Evolutionary conservation across 2,329 filamentous ascomycete species (phyloP).

Genomic region (Lecanosticta acicola): DNA sequence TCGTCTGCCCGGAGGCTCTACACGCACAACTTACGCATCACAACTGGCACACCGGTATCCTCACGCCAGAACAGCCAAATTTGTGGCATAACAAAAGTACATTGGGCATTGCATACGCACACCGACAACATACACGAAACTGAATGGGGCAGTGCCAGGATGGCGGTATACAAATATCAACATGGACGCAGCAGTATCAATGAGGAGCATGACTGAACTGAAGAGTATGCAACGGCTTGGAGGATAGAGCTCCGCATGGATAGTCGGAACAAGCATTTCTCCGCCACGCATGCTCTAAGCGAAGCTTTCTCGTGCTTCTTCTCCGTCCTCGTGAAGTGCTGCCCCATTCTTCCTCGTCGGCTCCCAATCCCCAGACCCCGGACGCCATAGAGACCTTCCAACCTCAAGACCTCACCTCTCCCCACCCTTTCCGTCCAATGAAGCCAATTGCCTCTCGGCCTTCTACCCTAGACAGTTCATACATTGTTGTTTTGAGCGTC

Average conservation of each 20-base stretch:
- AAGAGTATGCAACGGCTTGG: background rate
- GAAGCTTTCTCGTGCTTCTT: background rate
- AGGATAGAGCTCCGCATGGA: background rate
- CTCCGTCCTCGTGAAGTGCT: background rate
- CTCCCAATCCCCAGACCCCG: background rate
- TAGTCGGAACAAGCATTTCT: slow-evolving; percentile 1
- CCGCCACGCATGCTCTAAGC: background rate
- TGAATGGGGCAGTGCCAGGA: slow-evolving; percentile 1
- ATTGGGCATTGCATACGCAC: background rate
- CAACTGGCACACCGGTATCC: background rate
- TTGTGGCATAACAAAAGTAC: background rate
- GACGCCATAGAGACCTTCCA: background rate
- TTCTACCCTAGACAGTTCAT: background rate
- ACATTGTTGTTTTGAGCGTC: too few species aligned
- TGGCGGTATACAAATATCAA: background rate
- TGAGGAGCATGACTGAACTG: background rate
- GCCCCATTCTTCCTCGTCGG: background rate
- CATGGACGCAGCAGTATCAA: background rate
- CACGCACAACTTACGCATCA: background rate
- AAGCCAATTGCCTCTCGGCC: background rate
- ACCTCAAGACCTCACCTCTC: background rate
- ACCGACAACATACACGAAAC: background rate
- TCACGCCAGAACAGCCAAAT: background rate
- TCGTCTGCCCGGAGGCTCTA: background rate
- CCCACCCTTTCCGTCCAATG: background rate